Conservation (phyloP, 1,139 yeast genomes). For the Suhomyces terraborum region DNA sequence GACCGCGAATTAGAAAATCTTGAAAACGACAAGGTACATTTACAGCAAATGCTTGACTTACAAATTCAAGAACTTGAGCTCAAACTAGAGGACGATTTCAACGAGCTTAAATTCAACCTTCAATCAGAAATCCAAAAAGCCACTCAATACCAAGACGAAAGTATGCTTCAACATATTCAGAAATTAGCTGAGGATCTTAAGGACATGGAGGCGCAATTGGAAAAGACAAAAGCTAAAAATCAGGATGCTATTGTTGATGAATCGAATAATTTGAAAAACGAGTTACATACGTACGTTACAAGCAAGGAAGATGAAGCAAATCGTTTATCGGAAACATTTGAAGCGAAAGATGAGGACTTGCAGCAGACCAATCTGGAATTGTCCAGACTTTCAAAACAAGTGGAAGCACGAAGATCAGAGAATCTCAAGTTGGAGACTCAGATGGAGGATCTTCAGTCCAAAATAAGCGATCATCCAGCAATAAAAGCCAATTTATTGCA, state of each 20-base stretch:
- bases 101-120: slow-evolving; percentile 36
- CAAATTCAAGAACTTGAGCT: slow-evolving; percentile 18
- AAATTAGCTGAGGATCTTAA: slow-evolving; percentile 18
- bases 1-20: slow-evolving; percentile 15
- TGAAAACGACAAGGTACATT: slow-evolving; percentile 14
- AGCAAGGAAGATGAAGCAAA: slow-evolving; percentile 22
- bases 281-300: slow-evolving; percentile 21
- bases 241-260: slow-evolving; percentile 20
- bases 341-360: slow-evolving; percentile 16
- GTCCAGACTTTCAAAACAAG: slow-evolving; percentile 10
- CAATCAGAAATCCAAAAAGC: slow-evolving; percentile 34
- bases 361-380: slow-evolving; percentile 11
- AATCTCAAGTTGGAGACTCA: slow-evolving; percentile 9
- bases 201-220: slow-evolving; percentile 17
- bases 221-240: slow-evolving; percentile 17
- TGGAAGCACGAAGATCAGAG: slow-evolving; percentile 3
- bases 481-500: slow-evolving; percentile 12
- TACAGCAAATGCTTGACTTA: slow-evolving; percentile 17
- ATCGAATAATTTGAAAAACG: slow-evolving; percentile 21
- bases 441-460: slow-evolving; percentile 17
- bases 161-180: slow-evolving; percentile 21
- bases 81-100: slow-evolving; percentile 30
- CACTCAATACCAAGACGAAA: slow-evolving; percentile 29
- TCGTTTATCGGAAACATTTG: slow-evolving; percentile 18
- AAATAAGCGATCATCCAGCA: slow-evolving; percentile 19